Percentiles rank a stretch among this genome's conserved stretches.
These are phyloP conservation scores for Millerozyma miso DNA, from an alignment of 805 yeast genomes.

Conservation along the genomic window DNA sequence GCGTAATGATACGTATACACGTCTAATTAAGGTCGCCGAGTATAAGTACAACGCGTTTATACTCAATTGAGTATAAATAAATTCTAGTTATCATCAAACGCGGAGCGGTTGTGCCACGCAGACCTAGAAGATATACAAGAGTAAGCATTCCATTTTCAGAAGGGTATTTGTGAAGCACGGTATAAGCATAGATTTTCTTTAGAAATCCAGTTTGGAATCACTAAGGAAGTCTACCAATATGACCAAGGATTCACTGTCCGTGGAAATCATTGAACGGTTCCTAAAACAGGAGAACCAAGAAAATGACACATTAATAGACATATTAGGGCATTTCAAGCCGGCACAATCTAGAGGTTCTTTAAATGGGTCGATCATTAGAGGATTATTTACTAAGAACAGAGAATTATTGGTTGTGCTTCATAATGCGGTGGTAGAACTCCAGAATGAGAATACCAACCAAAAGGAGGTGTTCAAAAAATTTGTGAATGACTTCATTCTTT, in stretches of 20 bases:
- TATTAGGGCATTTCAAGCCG: conserved; percentile 32
- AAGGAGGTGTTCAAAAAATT: conserved; percentile 30
- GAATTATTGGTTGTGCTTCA: conserved; percentile 21
- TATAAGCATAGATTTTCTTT: too few relatives aligned
- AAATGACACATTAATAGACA: conserved; percentile 31
- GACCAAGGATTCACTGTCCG: background rate
- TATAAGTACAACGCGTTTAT: background rate
- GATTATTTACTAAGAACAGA: conserved; percentile 36
- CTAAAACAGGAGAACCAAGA: conserved; percentile 23
- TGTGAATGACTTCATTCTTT: conserved; percentile 34
- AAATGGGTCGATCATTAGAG: conserved; percentile 32
- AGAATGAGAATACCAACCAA: conserved; percentile 14
- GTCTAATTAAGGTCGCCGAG: too few relatives aligned
- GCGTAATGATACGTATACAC: too few relatives aligned
- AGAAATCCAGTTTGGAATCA: background rate
- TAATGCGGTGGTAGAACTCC: conserved; percentile 11
- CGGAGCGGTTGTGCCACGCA: background rate
- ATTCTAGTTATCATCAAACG: background rate
- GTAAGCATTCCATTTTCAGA: background rate
- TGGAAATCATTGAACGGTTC: background rate
- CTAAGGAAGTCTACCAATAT: background rate
- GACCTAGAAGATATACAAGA: background rate
- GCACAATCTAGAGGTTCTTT: conserved; percentile 20
- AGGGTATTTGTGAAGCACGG: background rate
- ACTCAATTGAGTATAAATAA: background rate